Base-by-base conservation (phyloP, 805 yeast species). In the Lachancea lanzarotensis region DNA sequence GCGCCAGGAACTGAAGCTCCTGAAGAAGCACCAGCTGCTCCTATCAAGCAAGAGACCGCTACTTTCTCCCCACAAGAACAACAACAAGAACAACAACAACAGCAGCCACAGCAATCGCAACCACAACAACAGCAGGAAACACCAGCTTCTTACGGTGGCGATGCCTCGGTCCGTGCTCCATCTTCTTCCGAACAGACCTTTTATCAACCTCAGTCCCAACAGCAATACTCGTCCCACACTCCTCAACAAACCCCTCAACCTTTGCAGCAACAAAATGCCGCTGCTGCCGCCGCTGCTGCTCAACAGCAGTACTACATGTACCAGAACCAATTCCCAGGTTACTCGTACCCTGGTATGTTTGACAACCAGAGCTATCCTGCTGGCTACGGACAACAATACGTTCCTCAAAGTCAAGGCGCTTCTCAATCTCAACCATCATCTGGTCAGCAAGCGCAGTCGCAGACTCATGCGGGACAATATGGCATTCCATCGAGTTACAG, bases 41-140 rank as follows among this genome's bases (percentile, higher is more conserved):
- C 39, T 17, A 6, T 25, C 18, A 52, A 42, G 12, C 43, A 43
- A 17, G 45, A 38, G 19, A 6, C 40, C 18, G 29, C 35, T 3
- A 10, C 20, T 33, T 48, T 43, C 32, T 59, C 43, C 17, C 58
- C 52, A 43, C 60, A 51, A 35, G 60, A 52, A 39, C 60, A 56
- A 37, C 73, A 22, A 8, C 25, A 56, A 37, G 72, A 65, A 51
- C 72, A 64, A 45, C 73, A 69, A n/a, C n/a, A n/a, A n/a, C n/a
- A n/a, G n/a, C n/a, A n/a, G n/a, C n/a, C n/a, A n/a, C n/a, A n/a
- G n/a, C n/a, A n/a, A n/a, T 58, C 52, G 42, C 60, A 51, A 35
- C 59, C 52, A 39, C 60, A 56, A 37, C 73, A 65, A 51, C 72
- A 64, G 45, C 73, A 69, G 49, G 52, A 52, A 22, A 52, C 52